phyloP scores from a whole-genome alignment of 2,329 filamentous ascomycete species.

The Aureobasidium pullulans region DNA sequence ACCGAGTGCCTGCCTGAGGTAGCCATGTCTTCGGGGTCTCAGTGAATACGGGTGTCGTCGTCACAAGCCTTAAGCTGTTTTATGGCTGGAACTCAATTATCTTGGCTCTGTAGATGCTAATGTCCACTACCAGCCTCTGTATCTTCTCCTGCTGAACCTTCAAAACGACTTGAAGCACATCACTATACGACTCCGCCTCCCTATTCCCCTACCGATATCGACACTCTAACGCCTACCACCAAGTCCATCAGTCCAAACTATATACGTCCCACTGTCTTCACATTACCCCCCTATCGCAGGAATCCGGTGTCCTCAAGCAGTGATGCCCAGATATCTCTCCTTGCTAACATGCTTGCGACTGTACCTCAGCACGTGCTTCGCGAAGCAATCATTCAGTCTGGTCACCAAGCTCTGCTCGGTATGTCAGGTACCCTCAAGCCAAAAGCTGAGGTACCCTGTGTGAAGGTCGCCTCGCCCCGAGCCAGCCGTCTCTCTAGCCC shows the following conservation, averaged over 20 bases:
- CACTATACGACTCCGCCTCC: background rate
- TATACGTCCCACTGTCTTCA: slow-evolving; percentile 1
- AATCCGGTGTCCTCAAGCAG: background rate
- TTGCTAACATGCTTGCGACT: background rate
- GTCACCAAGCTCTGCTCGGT: background rate
- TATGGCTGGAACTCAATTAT: background rate
- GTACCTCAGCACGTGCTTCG: slow-evolving; percentile 1
- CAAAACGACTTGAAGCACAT: background rate
- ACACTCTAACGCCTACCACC: background rate
- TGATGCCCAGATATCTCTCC: background rate
- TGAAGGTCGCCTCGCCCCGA: background rate
- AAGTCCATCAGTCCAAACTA: background rate
- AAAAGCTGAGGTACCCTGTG: no score
- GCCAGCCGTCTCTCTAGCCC: background rate
- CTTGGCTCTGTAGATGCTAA: background rate
- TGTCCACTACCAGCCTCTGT: background rate
- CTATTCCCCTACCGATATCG: background rate
- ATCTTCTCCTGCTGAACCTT: background rate
- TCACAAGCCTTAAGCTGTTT: background rate
- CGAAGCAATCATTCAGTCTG: background rate
- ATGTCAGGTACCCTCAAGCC: no score
- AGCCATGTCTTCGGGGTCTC: background rate
- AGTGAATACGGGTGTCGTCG: background rate
- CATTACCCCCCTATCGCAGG: background rate
- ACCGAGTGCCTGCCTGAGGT: background rate